phyloP scores from a whole-genome alignment of 2,329 filamentous ascomycete species.

The Plenodomus biglobosus region DNA sequence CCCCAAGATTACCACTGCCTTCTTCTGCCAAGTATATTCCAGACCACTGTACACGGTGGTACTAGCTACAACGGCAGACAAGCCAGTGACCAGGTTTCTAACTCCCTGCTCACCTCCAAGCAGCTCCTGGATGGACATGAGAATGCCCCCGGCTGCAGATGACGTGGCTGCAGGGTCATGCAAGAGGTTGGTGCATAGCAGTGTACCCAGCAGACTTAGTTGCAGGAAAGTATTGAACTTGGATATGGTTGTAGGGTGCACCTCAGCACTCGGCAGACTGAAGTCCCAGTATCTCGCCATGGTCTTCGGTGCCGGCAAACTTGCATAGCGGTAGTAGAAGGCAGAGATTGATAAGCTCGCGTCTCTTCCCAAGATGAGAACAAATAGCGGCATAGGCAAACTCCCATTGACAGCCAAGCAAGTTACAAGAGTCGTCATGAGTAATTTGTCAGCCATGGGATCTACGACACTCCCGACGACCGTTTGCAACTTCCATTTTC shows the following conservation, averaged over 20 bases:
- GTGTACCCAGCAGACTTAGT: constrained; percentile 79
- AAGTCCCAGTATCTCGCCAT: constrained; percentile 97
- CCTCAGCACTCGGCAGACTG: constrained; percentile 82
- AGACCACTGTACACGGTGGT: constrained; percentile 94
- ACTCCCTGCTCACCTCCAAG: constrained; percentile 40
- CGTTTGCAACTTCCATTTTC: constrained; percentile 83
- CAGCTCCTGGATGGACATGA: constrained; percentile 27
- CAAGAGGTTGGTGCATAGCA: constrained; percentile 77
- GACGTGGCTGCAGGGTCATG: constrained; percentile 58
- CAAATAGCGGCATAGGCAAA: constrained; percentile 82
- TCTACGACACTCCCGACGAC: constrained; percentile 88
- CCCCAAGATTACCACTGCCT: constrained; percentile 83
- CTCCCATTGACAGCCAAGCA: constrained; percentile 80
- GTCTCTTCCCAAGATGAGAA: constrained; percentile 88
- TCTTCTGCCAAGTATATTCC: constrained; percentile 87
- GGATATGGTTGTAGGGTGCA: constrained; percentile 78
- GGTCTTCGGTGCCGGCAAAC: constrained; percentile 88
- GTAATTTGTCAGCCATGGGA: constrained; percentile 92
- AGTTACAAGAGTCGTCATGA: constrained; percentile 92
- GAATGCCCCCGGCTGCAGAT: constrained; percentile 37
- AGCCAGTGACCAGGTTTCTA: constrained; percentile 37
- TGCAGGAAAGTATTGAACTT: constrained; percentile 94
- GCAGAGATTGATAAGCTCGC: constrained; percentile 79
- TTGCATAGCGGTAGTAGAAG: constrained; percentile 95
- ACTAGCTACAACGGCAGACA: constrained; percentile 77